Evolutionary conservation across 352 stramenopile genomes (phyloP).

Genomic region (Globisporangium ultimum): DNA sequence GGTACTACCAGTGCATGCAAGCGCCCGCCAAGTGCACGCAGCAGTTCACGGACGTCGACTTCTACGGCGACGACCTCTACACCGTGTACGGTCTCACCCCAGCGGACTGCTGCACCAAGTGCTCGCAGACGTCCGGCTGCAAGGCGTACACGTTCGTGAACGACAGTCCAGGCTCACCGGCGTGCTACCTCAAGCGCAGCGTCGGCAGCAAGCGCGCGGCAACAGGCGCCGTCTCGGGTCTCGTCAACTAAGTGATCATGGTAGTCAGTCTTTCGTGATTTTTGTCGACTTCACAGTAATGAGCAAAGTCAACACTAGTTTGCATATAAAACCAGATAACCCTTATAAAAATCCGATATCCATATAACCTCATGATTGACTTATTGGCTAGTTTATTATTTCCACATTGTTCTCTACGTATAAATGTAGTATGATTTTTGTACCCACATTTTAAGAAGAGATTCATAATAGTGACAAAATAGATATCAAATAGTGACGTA

Average conservation of each 20-base stretch:
- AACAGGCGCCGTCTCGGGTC: not conserved
- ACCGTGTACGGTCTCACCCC: constrained; percentile 28
- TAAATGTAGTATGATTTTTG: too few relatives aligned
- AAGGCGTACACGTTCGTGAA: constrained; percentile 19
- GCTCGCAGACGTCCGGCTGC: constrained; percentile 14
- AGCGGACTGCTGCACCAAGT: constrained; percentile 34
- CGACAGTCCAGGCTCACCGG: constrained; percentile 5
- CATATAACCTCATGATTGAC: too few relatives aligned
- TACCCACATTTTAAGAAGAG: too few relatives aligned
- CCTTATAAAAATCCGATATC: too few relatives aligned
- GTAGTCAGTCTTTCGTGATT: too few relatives aligned
- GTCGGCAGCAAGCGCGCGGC: not conserved
- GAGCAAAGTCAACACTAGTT: too few relatives aligned
- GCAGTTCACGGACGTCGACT: constrained; percentile 35
- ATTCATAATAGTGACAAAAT: too few relatives aligned
- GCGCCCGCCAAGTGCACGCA: constrained; percentile 23
- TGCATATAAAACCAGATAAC: too few relatives aligned
- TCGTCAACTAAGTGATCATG: not conserved
- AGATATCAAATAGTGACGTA: too few relatives aligned
- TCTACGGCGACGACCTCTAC: constrained; percentile 36
- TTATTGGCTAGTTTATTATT: too few relatives aligned
- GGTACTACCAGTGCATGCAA: constrained; percentile 40
- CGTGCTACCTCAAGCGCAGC: constrained; percentile 12
- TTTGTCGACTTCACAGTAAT: too few relatives aligned
- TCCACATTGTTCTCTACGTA: too few relatives aligned